A percentile compares a stretch with the other conserved stretches of the same genome.
These are phyloP conservation scores for Penicillium fimorum DNA, from an alignment of 495 filamentous ascomycete species.

Conservation along the genomic window DNA sequence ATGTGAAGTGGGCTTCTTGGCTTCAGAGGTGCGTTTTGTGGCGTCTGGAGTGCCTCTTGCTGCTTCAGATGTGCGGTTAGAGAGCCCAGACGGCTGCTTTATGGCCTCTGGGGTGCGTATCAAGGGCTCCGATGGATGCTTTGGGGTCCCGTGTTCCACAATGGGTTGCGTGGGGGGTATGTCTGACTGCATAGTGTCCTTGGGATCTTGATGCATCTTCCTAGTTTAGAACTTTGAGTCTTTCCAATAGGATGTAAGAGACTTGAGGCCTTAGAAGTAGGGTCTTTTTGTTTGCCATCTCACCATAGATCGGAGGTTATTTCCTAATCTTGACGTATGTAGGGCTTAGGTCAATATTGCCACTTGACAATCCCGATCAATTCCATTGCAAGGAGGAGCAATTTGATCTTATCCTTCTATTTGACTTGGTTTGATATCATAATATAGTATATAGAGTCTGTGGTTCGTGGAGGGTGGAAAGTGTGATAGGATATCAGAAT, in stretches of 20 bases:
- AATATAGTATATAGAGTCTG: neutral
- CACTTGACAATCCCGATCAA: conserved; percentile 4
- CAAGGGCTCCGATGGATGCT: neutral
- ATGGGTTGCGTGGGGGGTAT: conserved; percentile 9
- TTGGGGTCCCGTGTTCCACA: neutral
- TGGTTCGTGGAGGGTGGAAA: neutral
- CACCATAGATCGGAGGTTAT: conserved; percentile 9
- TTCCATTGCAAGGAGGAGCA: neutral
- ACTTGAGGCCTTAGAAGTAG: neutral
- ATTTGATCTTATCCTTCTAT: neutral
- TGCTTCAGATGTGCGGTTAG: neutral
- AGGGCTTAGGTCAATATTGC: conserved; percentile 14
- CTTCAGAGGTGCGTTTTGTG: neutral
- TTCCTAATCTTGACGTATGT: conserved; percentile 26
- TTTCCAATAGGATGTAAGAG: too few species aligned
- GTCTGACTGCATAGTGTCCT: conserved; percentile 2
- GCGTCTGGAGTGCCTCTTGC: neutral
- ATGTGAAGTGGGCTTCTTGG: neutral
- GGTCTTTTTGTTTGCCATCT: conserved; percentile 2
- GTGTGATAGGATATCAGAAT: neutral
- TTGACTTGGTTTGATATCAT: neutral
- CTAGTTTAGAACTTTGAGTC: neutral
- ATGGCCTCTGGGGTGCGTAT: neutral
- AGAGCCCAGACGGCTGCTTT: neutral
- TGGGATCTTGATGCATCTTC: conserved; percentile 5